phyloP scores from a whole-genome alignment of 2,329 filamentous ascomycete genomes.

The Xylariaceae sp. region DNA sequence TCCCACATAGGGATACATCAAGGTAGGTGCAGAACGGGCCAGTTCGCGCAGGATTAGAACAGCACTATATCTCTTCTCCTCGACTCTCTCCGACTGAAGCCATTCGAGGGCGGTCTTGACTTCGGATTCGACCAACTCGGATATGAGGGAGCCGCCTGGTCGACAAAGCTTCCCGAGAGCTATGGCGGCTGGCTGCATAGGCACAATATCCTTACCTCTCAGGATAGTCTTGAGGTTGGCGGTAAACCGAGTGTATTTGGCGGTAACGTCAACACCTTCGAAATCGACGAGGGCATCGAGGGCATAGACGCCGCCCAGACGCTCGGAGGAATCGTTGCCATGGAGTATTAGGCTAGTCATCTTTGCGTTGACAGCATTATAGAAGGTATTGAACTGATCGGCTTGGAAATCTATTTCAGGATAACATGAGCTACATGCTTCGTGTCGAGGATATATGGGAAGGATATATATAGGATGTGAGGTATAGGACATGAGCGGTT shows the following conservation, averaged over 20 bases:
- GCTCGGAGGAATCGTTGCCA: conserved; percentile 83
- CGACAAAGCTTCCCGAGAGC: conserved; percentile 89
- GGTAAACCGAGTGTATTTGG: conserved; percentile 93
- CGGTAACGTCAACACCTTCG: conserved; percentile 88
- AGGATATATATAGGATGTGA: too few species aligned
- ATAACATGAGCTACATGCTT: too few species aligned
- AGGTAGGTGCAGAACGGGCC: conserved; percentile 87
- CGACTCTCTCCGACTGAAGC: conserved; percentile 92
- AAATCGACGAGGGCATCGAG: conserved; percentile 94
- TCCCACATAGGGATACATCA: conserved; percentile 95
- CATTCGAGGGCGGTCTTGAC: conserved; percentile 96
- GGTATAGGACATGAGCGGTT: too few species aligned
- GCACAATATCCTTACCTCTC: conserved; percentile 85
- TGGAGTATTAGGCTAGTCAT: conserved; percentile 74
- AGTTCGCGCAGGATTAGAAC: conserved; percentile 90
- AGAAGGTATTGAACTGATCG: conserved; percentile 71
- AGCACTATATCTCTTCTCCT: conserved; percentile 90
- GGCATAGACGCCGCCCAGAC: conserved; percentile 88
- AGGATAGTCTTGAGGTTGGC: conserved; percentile 87
- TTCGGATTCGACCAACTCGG: conserved; percentile 94
- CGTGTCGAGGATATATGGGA: too few species aligned
- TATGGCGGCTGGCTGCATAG: conserved; percentile 87
- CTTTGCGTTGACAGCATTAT: conserved; percentile 58
- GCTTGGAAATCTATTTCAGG: conserved; percentile 67
- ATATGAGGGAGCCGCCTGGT: conserved; percentile 90